These are phyloP conservation scores for Zygoascus bituminiphila DNA, from an alignment of 805 yeast genomes.

Conservation along the genomic window DNA sequence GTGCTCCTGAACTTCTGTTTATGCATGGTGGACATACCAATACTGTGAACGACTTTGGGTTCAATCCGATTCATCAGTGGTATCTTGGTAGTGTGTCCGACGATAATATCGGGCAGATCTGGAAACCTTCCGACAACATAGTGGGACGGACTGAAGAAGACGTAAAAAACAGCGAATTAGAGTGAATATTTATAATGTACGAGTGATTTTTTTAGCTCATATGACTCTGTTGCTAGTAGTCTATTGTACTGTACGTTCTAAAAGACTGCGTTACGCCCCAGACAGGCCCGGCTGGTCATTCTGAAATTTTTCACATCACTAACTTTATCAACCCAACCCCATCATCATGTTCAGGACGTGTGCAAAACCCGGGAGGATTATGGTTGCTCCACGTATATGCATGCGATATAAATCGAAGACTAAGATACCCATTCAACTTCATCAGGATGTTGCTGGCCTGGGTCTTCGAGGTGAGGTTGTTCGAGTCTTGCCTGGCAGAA, in stretches of 20 bases:
- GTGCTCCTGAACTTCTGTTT: conserved; percentile 70
- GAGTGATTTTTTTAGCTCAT: no score
- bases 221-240: no score
- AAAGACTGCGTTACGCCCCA: no score
- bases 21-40: conserved; percentile 85
- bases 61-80: conserved; percentile 55
- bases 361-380: not conserved
- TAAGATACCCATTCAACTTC: conserved; percentile 57
- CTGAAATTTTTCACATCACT: not conserved
- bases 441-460: conserved; percentile 53
- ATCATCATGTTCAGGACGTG: not conserved
- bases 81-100: conserved; percentile 63
- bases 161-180: not conserved
- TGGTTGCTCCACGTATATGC: not conserved
- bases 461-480: conserved; percentile 69
- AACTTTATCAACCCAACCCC: not conserved
- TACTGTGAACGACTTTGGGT: conserved; percentile 54
- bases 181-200: no score
- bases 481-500: conserved; percentile 66
- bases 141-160: conserved; percentile 11
- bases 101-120: conserved; percentile 66
- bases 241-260: no score
- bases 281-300: not conserved
- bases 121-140: conserved; percentile 54
- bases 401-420: conserved; percentile 6